Evolutionary conservation across 768 basidiomycete genomes (phyloP).

Genomic region (Amanita exitialis): DNA sequence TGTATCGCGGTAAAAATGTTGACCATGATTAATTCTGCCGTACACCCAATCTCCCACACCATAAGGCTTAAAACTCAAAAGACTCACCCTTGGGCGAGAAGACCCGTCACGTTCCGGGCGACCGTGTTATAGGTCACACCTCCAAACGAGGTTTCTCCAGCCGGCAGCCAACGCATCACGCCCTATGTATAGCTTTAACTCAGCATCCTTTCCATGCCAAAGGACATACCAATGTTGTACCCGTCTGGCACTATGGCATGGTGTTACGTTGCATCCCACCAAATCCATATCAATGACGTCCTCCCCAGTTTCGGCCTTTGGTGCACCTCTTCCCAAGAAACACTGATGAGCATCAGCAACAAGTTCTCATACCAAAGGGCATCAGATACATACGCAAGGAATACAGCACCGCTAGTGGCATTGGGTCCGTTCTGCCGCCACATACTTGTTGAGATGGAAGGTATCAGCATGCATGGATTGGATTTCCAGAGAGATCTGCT

Average conservation of each 20-base stretch:
- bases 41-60: background rate
- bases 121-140: conserved; percentile 38
- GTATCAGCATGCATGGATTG: background rate
- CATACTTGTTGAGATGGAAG: background rate
- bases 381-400: conserved; percentile 16
- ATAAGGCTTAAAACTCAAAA: background rate
- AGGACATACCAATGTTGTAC: conserved; percentile 22
- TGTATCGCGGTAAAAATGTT: background rate
- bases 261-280: conserved; percentile 16
- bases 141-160: conserved; percentile 18
- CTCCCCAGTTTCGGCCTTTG: background rate
- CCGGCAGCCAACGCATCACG: conserved; percentile 17
- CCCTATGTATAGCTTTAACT: conserved; percentile 12
- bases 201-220: background rate
- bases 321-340: conserved; percentile 25
- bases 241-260: conserved; percentile 24
- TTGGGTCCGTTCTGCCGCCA: conserved; percentile 23
- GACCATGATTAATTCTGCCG: conserved; percentile 25
- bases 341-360: conserved; percentile 11
- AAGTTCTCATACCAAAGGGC: background rate
- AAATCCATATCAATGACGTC: background rate
- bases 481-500: no score
- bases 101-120: conserved; percentile 35
- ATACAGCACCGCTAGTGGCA: conserved; percentile 40
- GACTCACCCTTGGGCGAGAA: conserved; percentile 32